A percentile compares a stretch with the other conserved stretches of the same genome.
Evolutionary conservation across 176 grass and related monocot genomes (phyloP).

Genomic region (Poa pratensis): DNA sequence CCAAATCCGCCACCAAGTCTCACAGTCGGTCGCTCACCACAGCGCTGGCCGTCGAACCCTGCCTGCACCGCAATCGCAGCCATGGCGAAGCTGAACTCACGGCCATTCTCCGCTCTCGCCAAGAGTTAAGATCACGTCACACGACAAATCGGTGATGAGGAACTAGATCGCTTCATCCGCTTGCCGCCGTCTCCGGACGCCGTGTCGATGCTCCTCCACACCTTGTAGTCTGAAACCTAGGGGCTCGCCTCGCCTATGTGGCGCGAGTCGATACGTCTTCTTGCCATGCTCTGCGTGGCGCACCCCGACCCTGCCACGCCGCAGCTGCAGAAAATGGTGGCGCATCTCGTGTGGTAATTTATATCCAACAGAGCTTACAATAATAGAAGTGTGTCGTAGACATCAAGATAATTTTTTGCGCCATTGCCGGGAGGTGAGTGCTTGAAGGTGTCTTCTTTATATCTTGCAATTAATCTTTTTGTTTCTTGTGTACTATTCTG

Average conservation of each 20-base stretch:
- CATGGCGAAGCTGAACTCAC: slow-evolving; percentile 77
- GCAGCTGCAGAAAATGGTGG: slow-evolving; percentile 67
- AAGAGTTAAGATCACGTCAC: slow-evolving; percentile 89
- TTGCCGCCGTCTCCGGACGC: slow-evolving; percentile 63
- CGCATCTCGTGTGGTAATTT: slow-evolving; percentile 63
- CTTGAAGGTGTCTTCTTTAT: too few species aligned
- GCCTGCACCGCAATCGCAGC: too few species aligned
- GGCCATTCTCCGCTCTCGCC: slow-evolving; percentile 60
- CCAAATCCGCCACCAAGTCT: too few species aligned
- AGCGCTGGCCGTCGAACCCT: too few species aligned
- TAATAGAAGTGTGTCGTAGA: too few species aligned
- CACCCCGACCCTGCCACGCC: not conserved
- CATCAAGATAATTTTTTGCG: too few species aligned
- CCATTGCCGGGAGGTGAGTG: too few species aligned
- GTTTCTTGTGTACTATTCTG: too few species aligned
- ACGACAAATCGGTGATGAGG: slow-evolving; percentile 81
- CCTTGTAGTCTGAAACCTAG: slow-evolving; percentile 63
- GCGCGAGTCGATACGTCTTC: slow-evolving; percentile 64
- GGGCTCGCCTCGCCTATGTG: slow-evolving; percentile 20
- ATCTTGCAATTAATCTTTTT: too few species aligned
- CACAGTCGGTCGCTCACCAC: too few species aligned
- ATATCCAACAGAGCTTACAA: too few species aligned
- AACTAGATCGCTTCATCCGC: slow-evolving; percentile 81
- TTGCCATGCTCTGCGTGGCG: slow-evolving; percentile 59
- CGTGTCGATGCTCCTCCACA: slow-evolving; percentile 76